Evolutionary conservation across 805 yeast species (phyloP), one percentile per base, ranked within the genome.

Genomic region (Torulaspora gathmanii): DNA sequence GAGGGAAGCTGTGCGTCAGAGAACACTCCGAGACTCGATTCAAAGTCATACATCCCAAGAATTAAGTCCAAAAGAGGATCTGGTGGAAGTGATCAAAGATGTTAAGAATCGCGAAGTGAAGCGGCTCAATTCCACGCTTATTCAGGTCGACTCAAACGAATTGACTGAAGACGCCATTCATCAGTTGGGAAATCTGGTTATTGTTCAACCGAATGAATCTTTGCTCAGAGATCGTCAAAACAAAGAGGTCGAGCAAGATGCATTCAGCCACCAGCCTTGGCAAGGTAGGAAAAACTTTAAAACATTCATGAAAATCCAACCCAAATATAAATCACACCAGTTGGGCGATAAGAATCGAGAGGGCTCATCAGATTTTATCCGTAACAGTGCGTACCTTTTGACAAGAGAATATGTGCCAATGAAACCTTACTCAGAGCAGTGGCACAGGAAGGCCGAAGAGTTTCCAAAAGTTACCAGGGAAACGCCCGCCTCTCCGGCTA

Each of bases 201-300:
- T 71, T 13, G 69, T 71, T 2, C 73, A 54, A 30, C 27, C 42
- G 1, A 53, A 68, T 42, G 49, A 55, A 1, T 45, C 52, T 5
- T 55, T 61, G 2, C 27, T 65, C 5, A 53, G 56, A 13, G 42
- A 47, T 4, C 38, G 57, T 12, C 33, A 36, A 16, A 15, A 5
- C 11, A 17, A 19, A 4, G 16, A 23, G 9, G 27, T 11, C 11
- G 41, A 9, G 10, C 34, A 26, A 10, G 20, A 39, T n/a, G 31
- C 27, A 12, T 30, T 7, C 12, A 45, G 39, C 25, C 31, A 29
- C 17, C 45, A 48, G 1, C 52, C 51, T 13, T 63, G 70, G 67
- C 42, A 52, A 16, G 61, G 57, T 1, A 50, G 74, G 10, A 70
- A 64, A 46, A 71, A 72, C 49, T 72, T 67, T 49, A 73, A 73